Percentiles rank a stretch among this genome's conserved stretches.
These are phyloP conservation scores for Wickerhamomyces rabaulensis DNA, from an alignment of 805 yeast genomes.

Conservation along the genomic window DNA sequence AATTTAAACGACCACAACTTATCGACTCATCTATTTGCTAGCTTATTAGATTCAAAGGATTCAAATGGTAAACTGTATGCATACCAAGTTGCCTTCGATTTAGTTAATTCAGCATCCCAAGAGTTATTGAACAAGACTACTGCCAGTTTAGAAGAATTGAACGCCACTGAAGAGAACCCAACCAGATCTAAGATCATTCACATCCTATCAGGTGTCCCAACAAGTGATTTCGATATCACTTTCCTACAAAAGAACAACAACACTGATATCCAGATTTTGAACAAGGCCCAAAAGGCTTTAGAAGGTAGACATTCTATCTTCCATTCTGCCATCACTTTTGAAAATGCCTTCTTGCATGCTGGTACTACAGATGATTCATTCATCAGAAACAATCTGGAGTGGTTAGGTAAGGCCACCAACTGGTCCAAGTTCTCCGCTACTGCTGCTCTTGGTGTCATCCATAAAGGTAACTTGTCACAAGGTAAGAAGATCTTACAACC, in stretches of 20 bases:
- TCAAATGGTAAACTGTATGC: constrained; percentile 54
- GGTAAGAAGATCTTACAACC: constrained; percentile 86
- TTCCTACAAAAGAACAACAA: constrained; percentile 82
- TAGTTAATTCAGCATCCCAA: constrained; percentile 88
- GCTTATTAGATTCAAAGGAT: constrained; percentile 40
- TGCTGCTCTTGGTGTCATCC: constrained; percentile 96
- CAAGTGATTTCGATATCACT: constrained; percentile 88
- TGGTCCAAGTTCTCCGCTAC: constrained; percentile 99
- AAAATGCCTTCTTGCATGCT: constrained; percentile 91
- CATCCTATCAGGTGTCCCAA: constrained; percentile 86
- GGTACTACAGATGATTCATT: constrained; percentile 96
- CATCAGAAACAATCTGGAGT: constrained; percentile 83
- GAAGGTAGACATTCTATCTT: constrained; percentile 92
- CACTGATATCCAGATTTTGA: constrained; percentile 77
- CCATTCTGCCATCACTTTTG: constrained; percentile 93
- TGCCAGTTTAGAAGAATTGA: constrained; percentile 30
- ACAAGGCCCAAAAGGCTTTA: constrained; percentile 71
- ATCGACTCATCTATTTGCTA: constrained; percentile 65
- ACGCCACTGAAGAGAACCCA: constrained; percentile 22
- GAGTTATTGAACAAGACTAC: constrained; percentile 64
- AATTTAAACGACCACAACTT: constrained; percentile 74
- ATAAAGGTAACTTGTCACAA: constrained; percentile 88
- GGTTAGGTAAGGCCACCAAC: constrained; percentile 96
- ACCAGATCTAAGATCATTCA: constrained; percentile 44
- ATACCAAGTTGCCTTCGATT: constrained; percentile 91